Evolutionary conservation across 345 rosid genomes (phyloP).

Genomic region (Reutealis trisperma): DNA sequence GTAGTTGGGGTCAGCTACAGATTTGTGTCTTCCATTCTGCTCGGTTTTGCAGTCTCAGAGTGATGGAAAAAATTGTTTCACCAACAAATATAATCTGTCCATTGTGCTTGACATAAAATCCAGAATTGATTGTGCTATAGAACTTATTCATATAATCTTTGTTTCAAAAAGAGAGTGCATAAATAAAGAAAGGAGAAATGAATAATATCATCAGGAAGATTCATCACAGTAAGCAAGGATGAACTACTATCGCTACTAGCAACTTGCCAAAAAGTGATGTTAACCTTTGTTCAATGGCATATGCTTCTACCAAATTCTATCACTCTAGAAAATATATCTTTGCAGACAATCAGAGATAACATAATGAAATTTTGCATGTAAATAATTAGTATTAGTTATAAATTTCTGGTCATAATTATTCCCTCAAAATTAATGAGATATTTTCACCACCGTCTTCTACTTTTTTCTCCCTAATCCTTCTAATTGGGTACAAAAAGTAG

Average conservation of each 20-base stretch:
- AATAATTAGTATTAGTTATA: neutral
- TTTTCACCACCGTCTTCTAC: constrained; percentile 2
- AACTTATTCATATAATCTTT: neutral
- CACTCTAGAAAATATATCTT: neutral
- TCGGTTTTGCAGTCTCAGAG: too few relatives aligned
- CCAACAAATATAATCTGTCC: neutral
- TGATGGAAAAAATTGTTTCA: too few relatives aligned
- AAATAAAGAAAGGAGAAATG: neutral
- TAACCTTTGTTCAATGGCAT: neutral
- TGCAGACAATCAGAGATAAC: neutral
- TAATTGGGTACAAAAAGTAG: neutral
- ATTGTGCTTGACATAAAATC: too few relatives aligned
- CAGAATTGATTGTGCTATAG: neutral
- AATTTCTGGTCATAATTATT: neutral
- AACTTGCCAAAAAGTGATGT: neutral
- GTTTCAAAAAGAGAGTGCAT: neutral
- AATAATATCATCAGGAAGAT: neutral
- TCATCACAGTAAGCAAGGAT: constrained; percentile 2
- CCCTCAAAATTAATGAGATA: neutral
- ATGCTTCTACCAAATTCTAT: neutral
- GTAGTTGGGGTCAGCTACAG: neutral
- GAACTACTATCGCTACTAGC: neutral
- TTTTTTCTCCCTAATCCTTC: neutral
- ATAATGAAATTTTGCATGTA: neutral
- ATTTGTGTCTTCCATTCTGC: too few relatives aligned